A percentile compares a stretch with the other conserved stretches of the same genome.
Evolutionary conservation across 441 rosid genomes (phyloP).

Genomic region (Erodium texanum): DNA sequence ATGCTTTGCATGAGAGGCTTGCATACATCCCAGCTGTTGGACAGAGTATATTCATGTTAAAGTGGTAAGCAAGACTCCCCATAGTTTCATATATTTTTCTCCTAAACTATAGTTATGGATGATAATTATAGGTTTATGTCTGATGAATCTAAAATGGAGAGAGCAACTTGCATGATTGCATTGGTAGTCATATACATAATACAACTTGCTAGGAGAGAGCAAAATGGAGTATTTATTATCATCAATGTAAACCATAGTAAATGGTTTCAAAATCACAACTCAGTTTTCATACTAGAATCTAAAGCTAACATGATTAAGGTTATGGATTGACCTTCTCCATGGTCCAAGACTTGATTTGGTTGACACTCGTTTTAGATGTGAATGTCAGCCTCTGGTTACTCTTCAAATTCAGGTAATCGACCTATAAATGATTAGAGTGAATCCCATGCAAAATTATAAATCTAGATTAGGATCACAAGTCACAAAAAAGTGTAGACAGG

Average conservation of each 20-base stretch:
- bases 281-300: constrained; percentile 8
- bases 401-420: constrained; percentile 83
- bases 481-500: neutral
- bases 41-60: constrained; percentile 10
- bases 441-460: neutral
- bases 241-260: neutral
- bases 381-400: constrained; percentile 51
- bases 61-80: constrained; percentile 13
- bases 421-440: constrained; percentile 31
- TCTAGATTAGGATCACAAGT: neutral
- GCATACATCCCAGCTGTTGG: constrained; percentile 3
- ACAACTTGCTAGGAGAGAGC: neutral
- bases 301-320: constrained; percentile 6
- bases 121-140: neutral
- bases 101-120: neutral
- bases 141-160: too few species aligned
- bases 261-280: constrained; percentile 8
- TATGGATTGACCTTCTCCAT: constrained; percentile 51
- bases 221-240: neutral
- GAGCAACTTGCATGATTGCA: neutral
- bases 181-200: neutral
- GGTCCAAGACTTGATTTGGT: constrained; percentile 51
- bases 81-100: neutral
- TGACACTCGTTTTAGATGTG: constrained; percentile 29
- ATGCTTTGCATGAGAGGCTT: constrained; percentile 32